These are phyloP conservation scores for Suaeda aralocaspica DNA, from an alignment of 148 eudicot species.

Conservation along the genomic window DNA sequence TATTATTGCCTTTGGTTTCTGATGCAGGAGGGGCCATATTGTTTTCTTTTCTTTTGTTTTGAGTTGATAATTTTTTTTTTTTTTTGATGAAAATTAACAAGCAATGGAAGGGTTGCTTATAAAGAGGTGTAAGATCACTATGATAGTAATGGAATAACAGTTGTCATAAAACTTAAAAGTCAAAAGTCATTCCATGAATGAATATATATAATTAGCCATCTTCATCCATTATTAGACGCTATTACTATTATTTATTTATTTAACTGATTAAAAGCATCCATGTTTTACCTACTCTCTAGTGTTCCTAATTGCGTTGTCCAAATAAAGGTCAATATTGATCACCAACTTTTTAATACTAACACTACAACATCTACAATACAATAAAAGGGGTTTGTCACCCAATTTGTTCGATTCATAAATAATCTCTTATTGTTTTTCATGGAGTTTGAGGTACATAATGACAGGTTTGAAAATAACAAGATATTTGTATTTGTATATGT, in stretches of 20 bases:
- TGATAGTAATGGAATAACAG: background rate
- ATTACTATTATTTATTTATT: too few species aligned
- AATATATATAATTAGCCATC: background rate
- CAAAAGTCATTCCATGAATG: background rate
- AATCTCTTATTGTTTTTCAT: too few species aligned
- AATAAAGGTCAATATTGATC: conserved; percentile 6
- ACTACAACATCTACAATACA: too few species aligned
- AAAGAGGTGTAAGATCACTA: background rate
- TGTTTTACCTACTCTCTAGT: background rate
- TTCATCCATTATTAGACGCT: background rate
- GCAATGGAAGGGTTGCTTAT: background rate
- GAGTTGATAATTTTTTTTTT: background rate
- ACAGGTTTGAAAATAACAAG: too few species aligned
- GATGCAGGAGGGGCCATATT: conserved; percentile 1
- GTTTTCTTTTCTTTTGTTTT: background rate
- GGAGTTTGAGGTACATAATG: too few species aligned
- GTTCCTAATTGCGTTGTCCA: background rate
- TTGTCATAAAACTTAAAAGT: background rate
- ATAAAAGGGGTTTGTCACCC: too few species aligned
- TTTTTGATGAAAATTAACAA: too few species aligned
- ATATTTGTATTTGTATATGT: too few species aligned
- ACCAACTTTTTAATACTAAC: background rate
- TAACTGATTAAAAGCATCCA: too few species aligned
- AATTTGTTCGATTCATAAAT: too few species aligned
- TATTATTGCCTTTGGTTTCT: conserved; percentile 1